Base-by-base conservation (phyloP, 2,329 filamentous ascomycete genomes). In the Calcarisporium arbuscula region DNA sequence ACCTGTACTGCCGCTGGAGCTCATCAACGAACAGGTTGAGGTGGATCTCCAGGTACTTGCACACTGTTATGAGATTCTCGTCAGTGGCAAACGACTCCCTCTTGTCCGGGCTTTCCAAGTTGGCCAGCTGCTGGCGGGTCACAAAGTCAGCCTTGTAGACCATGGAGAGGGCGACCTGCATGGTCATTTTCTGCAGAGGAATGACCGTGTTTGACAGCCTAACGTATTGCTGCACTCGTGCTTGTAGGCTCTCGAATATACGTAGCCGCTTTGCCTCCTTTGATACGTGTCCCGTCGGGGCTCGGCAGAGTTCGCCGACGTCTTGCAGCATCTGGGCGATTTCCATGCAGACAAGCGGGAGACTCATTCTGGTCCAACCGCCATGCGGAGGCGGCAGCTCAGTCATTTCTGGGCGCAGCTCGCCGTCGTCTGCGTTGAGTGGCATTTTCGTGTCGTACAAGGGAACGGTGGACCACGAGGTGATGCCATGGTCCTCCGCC, bases 311-410 rank as follows among this genome's bases (percentile, higher is more conserved):
- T 3, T 52, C 39, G 2, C 44, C 40, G 4, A 56, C 36, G 1
- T 39, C 46, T 9, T 44, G 45, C 38, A 51, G 50, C 2, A 42
- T 46, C 12, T 45, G 41, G 1, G 65, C 60, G 1, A 72, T 62
- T 31, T 76, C 68, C 42, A 69, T 70, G 5, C 65, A 63, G n/a
- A 75, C 64, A 4, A 79, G 49, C 9, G 61, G 63, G 36, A 77
- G 67, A 0, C 73, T 70, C 66, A 78, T 76, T 19, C 73, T 67
- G 0, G 77, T 79, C 51, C 73, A 77, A 12, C 69, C 68, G 3
- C 52, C 44, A 3, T 68, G 61, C 10, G 71, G 62, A 1, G 60
- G 45, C 0, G 62, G 62, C 0, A 49, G 36, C 2, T 51, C 50
- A 10, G 57, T 67, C 40, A 62, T 63, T 19, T 65, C 64, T 2